Conservation (phyloP, 495 filamentous ascomycete genomes). For the Daldinia loculata region DNA sequence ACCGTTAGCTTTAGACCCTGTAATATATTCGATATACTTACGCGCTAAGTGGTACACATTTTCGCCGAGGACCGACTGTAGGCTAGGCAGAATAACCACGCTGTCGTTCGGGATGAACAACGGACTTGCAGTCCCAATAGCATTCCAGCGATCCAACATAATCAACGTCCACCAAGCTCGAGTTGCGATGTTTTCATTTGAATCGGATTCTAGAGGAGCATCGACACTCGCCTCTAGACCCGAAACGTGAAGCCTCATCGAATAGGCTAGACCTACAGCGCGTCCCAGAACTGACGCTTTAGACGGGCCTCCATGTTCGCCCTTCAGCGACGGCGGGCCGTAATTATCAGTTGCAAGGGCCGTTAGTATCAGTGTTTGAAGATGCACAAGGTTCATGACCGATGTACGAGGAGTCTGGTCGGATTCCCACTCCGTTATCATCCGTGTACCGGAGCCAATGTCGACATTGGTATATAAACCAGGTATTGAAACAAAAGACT, state of each 20-base stretch:
- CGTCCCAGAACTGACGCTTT: slow-evolving; percentile 59
- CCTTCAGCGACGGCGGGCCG: slow-evolving; percentile 46
- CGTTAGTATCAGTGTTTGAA: slow-evolving; percentile 71
- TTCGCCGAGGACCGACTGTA: slow-evolving; percentile 71
- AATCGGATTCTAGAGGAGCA: slow-evolving; percentile 65
- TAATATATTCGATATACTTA: slow-evolving; percentile 58
- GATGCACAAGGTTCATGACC: slow-evolving; percentile 64
- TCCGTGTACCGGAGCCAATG: slow-evolving; percentile 56
- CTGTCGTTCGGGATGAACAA: slow-evolving; percentile 67
- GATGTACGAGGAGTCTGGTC: slow-evolving; percentile 55
- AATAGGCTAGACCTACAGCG: slow-evolving; percentile 67
- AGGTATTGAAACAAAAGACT: slow-evolving; percentile 61
- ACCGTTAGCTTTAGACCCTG: slow-evolving; percentile 39
- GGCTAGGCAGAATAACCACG: slow-evolving; percentile 68
- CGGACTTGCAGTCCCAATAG: slow-evolving; percentile 69
- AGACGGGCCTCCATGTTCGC: slow-evolving; percentile 43
- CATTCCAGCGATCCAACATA: slow-evolving; percentile 79
- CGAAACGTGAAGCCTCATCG: slow-evolving; percentile 63
- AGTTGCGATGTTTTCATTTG: slow-evolving; percentile 73
- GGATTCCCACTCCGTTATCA: slow-evolving; percentile 63
- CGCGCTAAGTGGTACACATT: slow-evolving; percentile 70
- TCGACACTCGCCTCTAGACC: slow-evolving; percentile 36
- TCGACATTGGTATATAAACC: slow-evolving; percentile 50
- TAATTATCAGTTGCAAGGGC: slow-evolving; percentile 66
- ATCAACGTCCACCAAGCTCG: slow-evolving; percentile 79